Evolutionary conservation across 768 basidiomycete species (phyloP).

Genomic region (Dacryopinax spathularia): DNA sequence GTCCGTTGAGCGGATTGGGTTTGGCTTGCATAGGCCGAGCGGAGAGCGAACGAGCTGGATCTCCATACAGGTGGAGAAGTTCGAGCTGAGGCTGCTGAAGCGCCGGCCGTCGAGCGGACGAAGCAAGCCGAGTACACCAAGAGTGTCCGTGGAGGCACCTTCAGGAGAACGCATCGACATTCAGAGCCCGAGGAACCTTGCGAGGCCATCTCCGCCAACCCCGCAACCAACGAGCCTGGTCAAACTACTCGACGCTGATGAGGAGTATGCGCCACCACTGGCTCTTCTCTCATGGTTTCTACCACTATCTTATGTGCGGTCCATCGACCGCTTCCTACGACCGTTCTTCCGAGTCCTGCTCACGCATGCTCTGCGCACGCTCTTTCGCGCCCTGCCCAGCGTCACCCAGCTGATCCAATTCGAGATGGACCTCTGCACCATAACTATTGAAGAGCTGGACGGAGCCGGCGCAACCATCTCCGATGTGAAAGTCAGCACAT

Average conservation of each 20-base stretch:
- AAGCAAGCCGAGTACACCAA: constrained; percentile 8
- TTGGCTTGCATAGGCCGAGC: constrained; percentile 41
- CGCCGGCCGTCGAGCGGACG: constrained; percentile 22
- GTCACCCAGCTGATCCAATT: constrained; percentile 54
- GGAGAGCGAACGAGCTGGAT: constrained; percentile 40
- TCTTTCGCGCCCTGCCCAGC: constrained; percentile 52
- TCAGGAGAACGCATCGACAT: constrained; percentile 7
- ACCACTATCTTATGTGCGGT: constrained; percentile 4
- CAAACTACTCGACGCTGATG: background rate
- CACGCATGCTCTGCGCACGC: constrained; percentile 37
- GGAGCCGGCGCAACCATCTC: constrained; percentile 39
- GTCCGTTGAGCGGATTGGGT: constrained; percentile 52
- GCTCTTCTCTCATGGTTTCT: background rate
- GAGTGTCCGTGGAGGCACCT: background rate
- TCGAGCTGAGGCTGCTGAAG: constrained; percentile 37
- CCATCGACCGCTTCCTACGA: constrained; percentile 42
- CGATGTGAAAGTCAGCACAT: constrained; percentile 38
- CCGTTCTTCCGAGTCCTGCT: constrained; percentile 45
- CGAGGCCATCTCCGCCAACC: background rate
- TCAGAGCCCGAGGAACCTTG: no score
- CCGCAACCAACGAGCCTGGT: constrained; percentile 3
- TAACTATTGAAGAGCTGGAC: constrained; percentile 39
- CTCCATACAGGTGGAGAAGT: constrained; percentile 48
- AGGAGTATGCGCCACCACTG: constrained; percentile 8
- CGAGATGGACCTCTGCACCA: constrained; percentile 42